phyloP scores from a whole-genome alignment of 441 rosid genomes.

The Euphorbia celastroides region DNA sequence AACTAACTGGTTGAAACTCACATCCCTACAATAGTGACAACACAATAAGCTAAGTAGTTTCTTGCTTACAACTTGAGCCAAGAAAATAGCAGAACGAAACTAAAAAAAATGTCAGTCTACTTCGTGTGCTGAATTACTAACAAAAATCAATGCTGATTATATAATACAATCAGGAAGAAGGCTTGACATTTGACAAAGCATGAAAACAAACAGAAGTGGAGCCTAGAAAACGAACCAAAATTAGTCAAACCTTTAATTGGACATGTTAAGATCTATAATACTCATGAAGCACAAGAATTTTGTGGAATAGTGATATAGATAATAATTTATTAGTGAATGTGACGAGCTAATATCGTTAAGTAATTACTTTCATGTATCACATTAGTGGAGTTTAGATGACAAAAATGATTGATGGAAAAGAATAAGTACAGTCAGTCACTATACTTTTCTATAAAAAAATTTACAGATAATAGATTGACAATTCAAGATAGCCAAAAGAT shows the following conservation, averaged over 20 bases:
- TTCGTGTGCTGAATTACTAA: background rate
- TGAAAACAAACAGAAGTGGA: background rate
- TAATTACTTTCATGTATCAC: background rate
- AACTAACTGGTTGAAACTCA: slow-evolving; percentile 68
- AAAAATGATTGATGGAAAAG: background rate
- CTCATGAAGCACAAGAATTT: too few relatives aligned
- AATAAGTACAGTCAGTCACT: background rate
- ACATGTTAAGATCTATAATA: background rate
- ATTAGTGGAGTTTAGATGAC: background rate
- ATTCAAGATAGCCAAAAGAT: background rate
- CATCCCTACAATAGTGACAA: slow-evolving; percentile 50
- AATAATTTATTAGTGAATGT: too few relatives aligned
- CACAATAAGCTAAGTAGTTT: slow-evolving; percentile 6
- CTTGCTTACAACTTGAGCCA: background rate
- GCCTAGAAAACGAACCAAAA: background rate
- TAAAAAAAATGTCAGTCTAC: background rate
- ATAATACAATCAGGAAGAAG: slow-evolving; percentile 1
- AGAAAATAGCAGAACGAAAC: slow-evolving; percentile 1
- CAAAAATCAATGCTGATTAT: background rate
- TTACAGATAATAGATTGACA: background rate
- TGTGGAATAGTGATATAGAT: too few relatives aligned
- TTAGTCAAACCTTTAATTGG: background rate
- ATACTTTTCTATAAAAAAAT: too few relatives aligned
- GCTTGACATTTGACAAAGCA: background rate
- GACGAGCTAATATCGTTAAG: too few relatives aligned